Base-by-base conservation (phyloP, 257 asterid species). In the Solanum gracilifrons region DNA sequence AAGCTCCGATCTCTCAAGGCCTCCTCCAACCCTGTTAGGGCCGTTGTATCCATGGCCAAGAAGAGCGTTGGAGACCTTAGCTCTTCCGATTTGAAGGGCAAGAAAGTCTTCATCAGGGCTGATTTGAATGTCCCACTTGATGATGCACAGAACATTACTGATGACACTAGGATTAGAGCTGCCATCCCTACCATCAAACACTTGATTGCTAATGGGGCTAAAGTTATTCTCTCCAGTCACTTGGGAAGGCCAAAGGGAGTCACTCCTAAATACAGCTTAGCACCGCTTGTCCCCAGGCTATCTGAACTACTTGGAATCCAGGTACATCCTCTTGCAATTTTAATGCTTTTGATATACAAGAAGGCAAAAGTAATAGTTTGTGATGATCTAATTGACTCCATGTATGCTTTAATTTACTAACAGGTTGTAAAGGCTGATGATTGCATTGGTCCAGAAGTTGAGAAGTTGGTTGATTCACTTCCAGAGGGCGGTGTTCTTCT, bases 371-470 rank as follows among this genome's bases (percentile, higher is more conserved):
- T 60, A 27, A 55, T 60, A 83, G 51, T 33, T 83, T 23, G 15
- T 79, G 25, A 27, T 13, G 51, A 79, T 79, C 37, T 41, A 41
- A 16, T 62, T 29, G 79, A 32, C n/a, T 85, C 60, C 7, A 46
- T 72, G 41, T 41, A 29, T 85, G 20, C 43, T 33, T 85, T 39
- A 37, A 37, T 37, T 37, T 27, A 5, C 62, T 20, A 86, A 89
- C 91, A 94, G 98, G 98, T 95, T 82, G 94, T 93, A 90, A 93
- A 93, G 87, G 98, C 98, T 16, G 98, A 95, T 85, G 98, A 95
- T 89, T 92, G 95, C 92, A 90, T 95, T 92, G 98, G 98, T 46
- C 95, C 94, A 7, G 97, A 94, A 88, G 98, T 95, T 25, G 98
- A 94, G 71, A 94, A 94, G 85, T 88, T 93, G 93, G 98, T 94